Percentiles rank a stretch among this genome's conserved stretches.
Evolutionary conservation across 1,284 basidiomycete genomes (phyloP).

Genomic region (Sanghuangporus weigelae): DNA sequence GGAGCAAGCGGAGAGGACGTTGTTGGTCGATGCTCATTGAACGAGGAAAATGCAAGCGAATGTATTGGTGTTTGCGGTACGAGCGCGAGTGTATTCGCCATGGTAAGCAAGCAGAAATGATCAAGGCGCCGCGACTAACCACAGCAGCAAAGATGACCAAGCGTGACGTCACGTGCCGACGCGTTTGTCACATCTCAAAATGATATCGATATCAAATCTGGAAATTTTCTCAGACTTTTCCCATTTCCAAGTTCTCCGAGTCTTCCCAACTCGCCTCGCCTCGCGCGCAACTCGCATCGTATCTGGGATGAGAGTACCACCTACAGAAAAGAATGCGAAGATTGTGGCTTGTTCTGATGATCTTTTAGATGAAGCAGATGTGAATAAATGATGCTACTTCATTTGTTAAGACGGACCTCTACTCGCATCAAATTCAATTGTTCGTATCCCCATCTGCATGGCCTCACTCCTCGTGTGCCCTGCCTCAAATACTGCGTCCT

Average conservation of each 20-base stretch:
- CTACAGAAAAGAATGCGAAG: neutral
- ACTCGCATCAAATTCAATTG: conserved; percentile 10
- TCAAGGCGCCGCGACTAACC: neutral
- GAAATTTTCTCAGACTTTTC: neutral
- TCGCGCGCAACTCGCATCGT: neutral
- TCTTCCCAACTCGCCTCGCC: neutral
- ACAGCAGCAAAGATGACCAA: neutral
- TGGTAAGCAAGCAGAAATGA: neutral
- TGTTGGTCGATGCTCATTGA: neutral
- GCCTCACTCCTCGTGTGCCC: neutral
- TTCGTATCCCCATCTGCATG: conserved; percentile 14
- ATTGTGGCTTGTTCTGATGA: neutral
- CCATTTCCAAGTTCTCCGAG: neutral
- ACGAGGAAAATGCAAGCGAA: neutral
- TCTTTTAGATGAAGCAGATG: neutral
- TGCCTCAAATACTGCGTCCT: conserved; percentile 1
- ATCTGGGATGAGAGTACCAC: neutral
- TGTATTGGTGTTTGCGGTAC: conserved; percentile 8
- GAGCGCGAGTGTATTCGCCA: neutral
- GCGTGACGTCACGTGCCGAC: conserved; percentile 1
- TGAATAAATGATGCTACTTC: neutral
- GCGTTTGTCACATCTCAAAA: neutral
- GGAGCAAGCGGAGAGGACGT: conserved; percentile 15
- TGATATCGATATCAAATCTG: neutral
- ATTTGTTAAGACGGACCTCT: neutral